phyloP scores from a whole-genome alignment of 2,329 filamentous ascomycete species.

The Hypocrella siamensis region DNA sequence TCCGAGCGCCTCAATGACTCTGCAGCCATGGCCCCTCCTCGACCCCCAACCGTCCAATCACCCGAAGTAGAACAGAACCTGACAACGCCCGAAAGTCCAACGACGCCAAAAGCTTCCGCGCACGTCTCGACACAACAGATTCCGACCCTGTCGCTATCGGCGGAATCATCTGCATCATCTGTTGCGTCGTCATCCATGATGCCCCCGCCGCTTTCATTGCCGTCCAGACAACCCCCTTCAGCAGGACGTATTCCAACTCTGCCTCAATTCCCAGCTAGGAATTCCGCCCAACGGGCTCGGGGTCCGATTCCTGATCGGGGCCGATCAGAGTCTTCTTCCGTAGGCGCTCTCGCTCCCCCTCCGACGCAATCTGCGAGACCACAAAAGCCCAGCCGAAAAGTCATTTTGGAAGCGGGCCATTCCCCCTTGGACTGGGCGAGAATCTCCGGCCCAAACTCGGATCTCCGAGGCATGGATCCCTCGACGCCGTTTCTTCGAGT shows the following conservation, averaged over 20 bases:
- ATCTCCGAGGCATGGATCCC: constrained; percentile 48
- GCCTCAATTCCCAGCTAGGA: constrained; percentile 31
- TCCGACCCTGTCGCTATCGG: constrained; percentile 28
- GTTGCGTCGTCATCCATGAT: constrained; percentile 8
- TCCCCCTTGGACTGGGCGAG: constrained; percentile 94
- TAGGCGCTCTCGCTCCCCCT: constrained; percentile 37
- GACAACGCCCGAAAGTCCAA: constrained; percentile 20
- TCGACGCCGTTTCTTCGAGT: constrained; percentile 50
- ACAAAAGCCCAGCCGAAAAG: constrained; percentile 47
- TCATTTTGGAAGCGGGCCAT: constrained; percentile 75
- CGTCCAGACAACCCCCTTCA: constrained; percentile 12
- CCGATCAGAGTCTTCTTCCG: constrained; percentile 7
- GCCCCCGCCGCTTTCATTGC: constrained; percentile 14
- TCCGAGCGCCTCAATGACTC: too few relatives aligned
- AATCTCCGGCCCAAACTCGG: constrained; percentile 46
- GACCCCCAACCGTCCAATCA: constrained; percentile 13
- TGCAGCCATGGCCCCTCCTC: constrained; percentile 1
- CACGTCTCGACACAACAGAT: constrained; percentile 13
- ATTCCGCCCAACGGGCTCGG: constrained; percentile 34
- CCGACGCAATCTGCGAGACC: constrained; percentile 37
- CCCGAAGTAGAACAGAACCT: constrained; percentile 8
- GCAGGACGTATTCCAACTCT: constrained; percentile 16
- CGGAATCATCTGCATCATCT: constrained; percentile 5
- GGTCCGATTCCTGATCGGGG: constrained; percentile 26
- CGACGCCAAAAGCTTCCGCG: constrained; percentile 33